Evolutionary conservation across 1,139 yeast species (phyloP), one percentile per base, ranked within the genome.

Genomic region (Lodderomyces elongisporus): DNA sequence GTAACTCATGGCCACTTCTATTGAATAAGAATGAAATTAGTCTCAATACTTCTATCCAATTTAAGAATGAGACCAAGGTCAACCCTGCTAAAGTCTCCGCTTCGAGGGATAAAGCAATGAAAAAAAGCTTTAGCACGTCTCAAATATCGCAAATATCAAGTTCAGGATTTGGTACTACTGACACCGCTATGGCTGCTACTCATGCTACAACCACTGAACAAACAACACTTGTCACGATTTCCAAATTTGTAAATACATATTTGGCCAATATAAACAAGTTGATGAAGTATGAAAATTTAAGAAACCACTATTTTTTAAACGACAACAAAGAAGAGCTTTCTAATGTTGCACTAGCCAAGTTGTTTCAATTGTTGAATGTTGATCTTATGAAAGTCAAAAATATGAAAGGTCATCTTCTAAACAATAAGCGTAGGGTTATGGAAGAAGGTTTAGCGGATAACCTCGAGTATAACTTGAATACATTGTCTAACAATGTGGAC

Each of bases 401-500:
- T 31, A 46, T 57, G 10, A 49, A 60, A 32, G 48, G 47, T 16
- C 50, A 49, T 30, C 58, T 70, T 54, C 48, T 53, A 13, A 35
- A 48, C 9, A 50, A 60, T 37, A 60, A 63, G 36, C 41, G 44
- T 22, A 51, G 56, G 41, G 47, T 70, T 35, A 48, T 54, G 40
- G 58, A 58, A 52, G 60, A 56, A 38, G 62, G 59, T 23, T 45
- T 63, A 17, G 47, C 54, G 5, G 52, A 49, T 9, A 52, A 55
- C 43, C 53, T 81, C 30, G 60, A 68, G 32, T 60, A 58, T 30
- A 81, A 76, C 42, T 60, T 83, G 41, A 62, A 64, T 25, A 89
- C 83, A 38, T 67, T 87, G 29, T 77, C 78, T 24, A 77, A 85
- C 2, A 65, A 82, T 27, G 77, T 84, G 22, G 91, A 95, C 16